phyloP scores from a whole-genome alignment of 805 yeast genomes.

The Yarrowia sp. region DNA sequence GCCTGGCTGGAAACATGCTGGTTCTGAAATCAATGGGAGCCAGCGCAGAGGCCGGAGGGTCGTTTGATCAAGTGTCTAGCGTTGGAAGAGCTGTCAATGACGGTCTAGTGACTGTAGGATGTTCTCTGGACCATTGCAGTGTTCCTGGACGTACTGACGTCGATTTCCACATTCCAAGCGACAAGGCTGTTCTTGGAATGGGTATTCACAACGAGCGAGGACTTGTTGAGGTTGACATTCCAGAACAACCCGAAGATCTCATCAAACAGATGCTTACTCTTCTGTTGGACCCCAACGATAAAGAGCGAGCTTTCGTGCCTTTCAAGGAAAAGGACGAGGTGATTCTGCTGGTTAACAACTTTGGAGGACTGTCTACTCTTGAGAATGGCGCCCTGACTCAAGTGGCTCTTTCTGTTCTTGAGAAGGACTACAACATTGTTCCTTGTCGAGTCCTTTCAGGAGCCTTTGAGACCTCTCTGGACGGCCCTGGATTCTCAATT shows the following conservation, averaged over 20 bases:
- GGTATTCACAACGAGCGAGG: slow-evolving; percentile 98
- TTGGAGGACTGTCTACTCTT: slow-evolving; percentile 87
- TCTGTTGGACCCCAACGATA: slow-evolving; percentile 77
- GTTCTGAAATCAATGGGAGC: slow-evolving; percentile 89
- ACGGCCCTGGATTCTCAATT: slow-evolving; percentile 90
- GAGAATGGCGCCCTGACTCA: slow-evolving; percentile 77
- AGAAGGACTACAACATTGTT: slow-evolving; percentile 58
- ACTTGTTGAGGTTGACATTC: slow-evolving; percentile 66
- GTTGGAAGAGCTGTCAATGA: slow-evolving; percentile 68
- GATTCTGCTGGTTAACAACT: slow-evolving; percentile 76
- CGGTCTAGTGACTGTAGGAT: slow-evolving; percentile 83
- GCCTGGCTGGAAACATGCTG: slow-evolving; percentile 87
- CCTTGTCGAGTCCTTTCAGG: slow-evolving; percentile 79
- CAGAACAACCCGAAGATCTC: slow-evolving; percentile 67
- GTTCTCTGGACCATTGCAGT: slow-evolving; percentile 85
- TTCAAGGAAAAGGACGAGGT: slow-evolving; percentile 69
- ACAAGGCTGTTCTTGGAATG: slow-evolving; percentile 60
- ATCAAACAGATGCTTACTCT: slow-evolving; percentile 60
- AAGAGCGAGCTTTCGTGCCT: slow-evolving; percentile 62
- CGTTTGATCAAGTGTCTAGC: slow-evolving; percentile 60
- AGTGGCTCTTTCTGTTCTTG: slow-evolving; percentile 62
- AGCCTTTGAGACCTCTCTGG: slow-evolving; percentile 84
- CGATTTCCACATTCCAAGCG: slow-evolving; percentile 68
- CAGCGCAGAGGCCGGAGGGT: slow-evolving; percentile 55
- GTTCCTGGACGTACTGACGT: slow-evolving; percentile 80